phyloP scores from a whole-genome alignment of 176 grass and related monocot genomes.

The Ensete glaucum region DNA sequence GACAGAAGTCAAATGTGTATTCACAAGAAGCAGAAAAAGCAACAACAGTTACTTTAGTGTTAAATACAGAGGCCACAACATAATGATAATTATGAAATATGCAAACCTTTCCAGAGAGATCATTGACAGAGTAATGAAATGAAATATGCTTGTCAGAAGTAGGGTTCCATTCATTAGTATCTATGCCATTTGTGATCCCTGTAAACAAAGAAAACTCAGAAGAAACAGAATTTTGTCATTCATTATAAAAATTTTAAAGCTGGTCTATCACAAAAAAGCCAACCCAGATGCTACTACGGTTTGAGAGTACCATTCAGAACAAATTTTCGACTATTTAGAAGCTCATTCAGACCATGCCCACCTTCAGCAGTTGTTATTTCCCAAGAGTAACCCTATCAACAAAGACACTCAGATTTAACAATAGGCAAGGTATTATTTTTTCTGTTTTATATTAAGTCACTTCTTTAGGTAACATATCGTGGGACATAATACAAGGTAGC shows the following conservation, averaged over 20 bases:
- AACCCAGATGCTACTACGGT: too few species aligned
- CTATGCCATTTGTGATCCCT: slow-evolving; percentile 98
- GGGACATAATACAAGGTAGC: background rate
- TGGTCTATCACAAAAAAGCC: too few species aligned
- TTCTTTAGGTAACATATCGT: background rate
- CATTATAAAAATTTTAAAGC: background rate
- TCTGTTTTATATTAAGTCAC: too few species aligned
- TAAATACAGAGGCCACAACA: slow-evolving; percentile 3
- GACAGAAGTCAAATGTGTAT: background rate
- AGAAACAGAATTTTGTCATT: background rate
- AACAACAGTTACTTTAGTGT: background rate
- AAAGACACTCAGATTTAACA: slow-evolving; percentile 9
- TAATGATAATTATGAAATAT: background rate
- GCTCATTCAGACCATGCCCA: slow-evolving; percentile 81
- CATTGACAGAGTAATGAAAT: slow-evolving; percentile 67
- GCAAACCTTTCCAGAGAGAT: slow-evolving; percentile 78
- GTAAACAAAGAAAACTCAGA: background rate
- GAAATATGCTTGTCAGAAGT: slow-evolving; percentile 62
- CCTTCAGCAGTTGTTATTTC: slow-evolving; percentile 94
- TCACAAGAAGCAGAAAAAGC: background rate
- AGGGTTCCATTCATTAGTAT: slow-evolving; percentile 80
- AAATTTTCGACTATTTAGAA: slow-evolving; percentile 68
- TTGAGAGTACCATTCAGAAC: slow-evolving; percentile 60
- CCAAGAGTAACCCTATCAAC: slow-evolving; percentile 87
- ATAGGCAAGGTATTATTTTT: background rate